Evolutionary conservation across 768 basidiomycete genomes (phyloP), one percentile per base, ranked within the genome.

Genomic region (Trametes cinnabarina): DNA sequence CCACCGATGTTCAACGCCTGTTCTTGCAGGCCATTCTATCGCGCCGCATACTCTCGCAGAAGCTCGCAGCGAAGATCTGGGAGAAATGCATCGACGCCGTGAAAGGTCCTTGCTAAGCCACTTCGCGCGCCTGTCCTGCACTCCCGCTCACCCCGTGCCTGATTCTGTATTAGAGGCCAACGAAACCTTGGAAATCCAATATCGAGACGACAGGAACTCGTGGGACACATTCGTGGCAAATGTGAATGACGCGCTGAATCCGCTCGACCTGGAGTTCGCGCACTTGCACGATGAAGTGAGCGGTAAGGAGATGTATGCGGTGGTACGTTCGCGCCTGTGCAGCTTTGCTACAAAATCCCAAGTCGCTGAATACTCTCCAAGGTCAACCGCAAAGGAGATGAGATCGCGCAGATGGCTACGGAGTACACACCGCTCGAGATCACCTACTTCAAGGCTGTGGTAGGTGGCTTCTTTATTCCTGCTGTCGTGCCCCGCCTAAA

Each of bases 301-400:
- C 17, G 89, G 90, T 12, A 73, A 71, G 53, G 81, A 82, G 58
- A 80, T 85, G 74, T 90, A 84, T 62, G 83, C 84, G 9, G 69
- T 94, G 65, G 92, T 93, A 63, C 61, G 86, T 71, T 32, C 5
- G n/a, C 28, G 11, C 56, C 41, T 15, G 52, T 51, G 9, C 22
- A 32, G 39, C 4, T 11, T n/a, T 6, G 26, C 17, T 62, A 23
- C 1, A 17, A 17, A n/a, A 7, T 22, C 20, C 15, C 11, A 19
- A 11, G 5, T 15, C 20, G 32, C 17, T 17, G 46, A 12, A 46
- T 4, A 8, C 19, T 20, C 39, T 35, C 46, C 3, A 53, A 94
- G 92, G 85, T 92, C 43, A 96, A 95, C 67, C 75, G 80, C 9
- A 90, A 85, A 60, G 86, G 84, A 17, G 93, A 95, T 65, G 86